Percentiles rank a stretch among this genome's conserved stretches.
These are phyloP conservation scores for Termitomyces sp. DNA, from an alignment of 768 basidiomycete genomes.

Conservation along the genomic window DNA sequence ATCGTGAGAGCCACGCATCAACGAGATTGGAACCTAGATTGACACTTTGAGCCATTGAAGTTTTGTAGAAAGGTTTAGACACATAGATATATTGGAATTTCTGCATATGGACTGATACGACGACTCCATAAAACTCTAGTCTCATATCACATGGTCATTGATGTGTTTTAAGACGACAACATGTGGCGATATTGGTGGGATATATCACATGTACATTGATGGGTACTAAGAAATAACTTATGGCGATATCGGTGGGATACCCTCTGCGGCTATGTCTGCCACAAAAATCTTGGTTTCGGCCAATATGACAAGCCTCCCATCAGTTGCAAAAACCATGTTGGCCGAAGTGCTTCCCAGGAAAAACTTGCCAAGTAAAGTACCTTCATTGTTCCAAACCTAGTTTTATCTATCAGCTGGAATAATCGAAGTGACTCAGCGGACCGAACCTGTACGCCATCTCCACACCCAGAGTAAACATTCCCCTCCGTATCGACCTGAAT, in stretches of 20 bases:
- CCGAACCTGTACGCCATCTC: constrained; percentile 61
- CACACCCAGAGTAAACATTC: constrained; percentile 63
- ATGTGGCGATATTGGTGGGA: too few relatives aligned
- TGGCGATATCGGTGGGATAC: constrained; percentile 9
- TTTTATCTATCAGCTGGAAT: background rate
- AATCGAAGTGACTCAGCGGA: background rate
- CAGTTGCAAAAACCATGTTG: constrained; percentile 41
- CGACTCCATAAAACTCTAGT: too few relatives aligned
- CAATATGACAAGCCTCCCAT: constrained; percentile 37
- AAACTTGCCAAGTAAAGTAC: constrained; percentile 61
- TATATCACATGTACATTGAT: too few relatives aligned
- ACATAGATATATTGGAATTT: too few relatives aligned
- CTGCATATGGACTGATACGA: too few relatives aligned
- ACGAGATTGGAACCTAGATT: too few relatives aligned
- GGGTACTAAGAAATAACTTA: background rate
- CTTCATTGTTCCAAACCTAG: constrained; percentile 49
- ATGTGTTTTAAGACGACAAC: too few relatives aligned
- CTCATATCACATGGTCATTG: too few relatives aligned
- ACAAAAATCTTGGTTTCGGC: constrained; percentile 43
- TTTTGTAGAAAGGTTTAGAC: too few relatives aligned
- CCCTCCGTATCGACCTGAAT: constrained; percentile 57
- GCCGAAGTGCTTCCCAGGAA: constrained; percentile 41
- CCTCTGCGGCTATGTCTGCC: constrained; percentile 37
- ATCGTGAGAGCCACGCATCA: too few relatives aligned
- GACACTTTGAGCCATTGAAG: too few relatives aligned